These are phyloP conservation scores for Graphilbum fragrans DNA, from an alignment of 2,329 filamentous ascomycete species.

Conservation along the genomic window DNA sequence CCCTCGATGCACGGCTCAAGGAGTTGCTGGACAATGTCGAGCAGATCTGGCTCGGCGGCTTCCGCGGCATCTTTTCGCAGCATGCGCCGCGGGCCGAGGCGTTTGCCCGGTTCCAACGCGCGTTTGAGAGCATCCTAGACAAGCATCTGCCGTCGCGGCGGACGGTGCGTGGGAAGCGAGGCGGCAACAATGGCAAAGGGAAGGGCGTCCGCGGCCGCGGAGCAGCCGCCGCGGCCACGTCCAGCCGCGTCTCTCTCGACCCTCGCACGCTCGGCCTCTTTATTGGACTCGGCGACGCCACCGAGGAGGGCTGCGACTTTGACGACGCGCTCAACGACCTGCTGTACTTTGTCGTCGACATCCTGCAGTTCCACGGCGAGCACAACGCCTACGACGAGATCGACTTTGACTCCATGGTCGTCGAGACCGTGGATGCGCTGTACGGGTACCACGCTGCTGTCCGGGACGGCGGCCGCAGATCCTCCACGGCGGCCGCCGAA, in stretches of 20 bases:
- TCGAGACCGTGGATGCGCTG: slow-evolving; percentile 78
- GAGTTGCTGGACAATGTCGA: slow-evolving; percentile 78
- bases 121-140: slow-evolving; percentile 68
- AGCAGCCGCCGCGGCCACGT: slow-evolving; percentile 13
- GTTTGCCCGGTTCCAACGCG: slow-evolving; percentile 63
- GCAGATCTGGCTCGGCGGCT: slow-evolving; percentile 88
- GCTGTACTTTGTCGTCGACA: slow-evolving; percentile 91
- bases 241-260: slow-evolving; percentile 34
- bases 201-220: slow-evolving; percentile 10
- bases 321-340: slow-evolving; percentile 88
- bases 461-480: slow-evolving; percentile 12
- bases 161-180: slow-evolving; percentile 44
- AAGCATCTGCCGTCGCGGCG: slow-evolving; percentile 76
- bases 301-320: slow-evolving; percentile 55
- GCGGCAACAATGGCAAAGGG: slow-evolving; percentile 4
- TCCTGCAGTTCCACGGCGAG: slow-evolving; percentile 93
- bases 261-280: slow-evolving; percentile 72
- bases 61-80: slow-evolving; percentile 85
- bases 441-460: slow-evolving; percentile 57
- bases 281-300: slow-evolving; percentile 67
- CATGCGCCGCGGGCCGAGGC: slow-evolving; percentile 49
- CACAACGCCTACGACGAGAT: slow-evolving; percentile 95
- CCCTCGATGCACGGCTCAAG: slow-evolving; percentile 63
- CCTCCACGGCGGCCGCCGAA: slow-evolving; percentile 7
- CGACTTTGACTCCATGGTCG: slow-evolving; percentile 83